Conservation (phyloP, 345 rosid genomes). For the Brassica incana region DNA sequence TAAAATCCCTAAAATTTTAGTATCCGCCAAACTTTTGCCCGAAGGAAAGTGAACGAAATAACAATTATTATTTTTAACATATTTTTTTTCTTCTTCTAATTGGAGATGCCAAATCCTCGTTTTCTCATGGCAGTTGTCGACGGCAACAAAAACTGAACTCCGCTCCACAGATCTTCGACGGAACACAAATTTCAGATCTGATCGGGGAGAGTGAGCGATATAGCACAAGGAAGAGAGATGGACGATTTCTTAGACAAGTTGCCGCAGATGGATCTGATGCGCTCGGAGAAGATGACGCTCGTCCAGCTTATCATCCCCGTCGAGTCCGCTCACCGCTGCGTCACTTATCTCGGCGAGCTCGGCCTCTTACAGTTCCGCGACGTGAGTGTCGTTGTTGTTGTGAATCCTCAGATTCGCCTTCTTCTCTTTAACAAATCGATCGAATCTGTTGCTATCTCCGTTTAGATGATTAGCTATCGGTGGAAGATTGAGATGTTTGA, state of each 20-base stretch:
- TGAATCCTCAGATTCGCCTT: slow-evolving; percentile 49
- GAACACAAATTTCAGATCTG: slow-evolving; percentile 30
- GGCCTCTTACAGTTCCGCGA: slow-evolving; percentile 81
- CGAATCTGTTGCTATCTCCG: slow-evolving; percentile 11
- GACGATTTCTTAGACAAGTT: slow-evolving; percentile 65
- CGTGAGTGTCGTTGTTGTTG: slow-evolving; percentile 46
- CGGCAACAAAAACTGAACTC: slow-evolving; percentile 41
- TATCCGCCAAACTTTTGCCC: slow-evolving; percentile 9
- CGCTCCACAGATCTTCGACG: slow-evolving; percentile 41
- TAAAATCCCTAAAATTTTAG: neutral
- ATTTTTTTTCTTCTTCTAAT: neutral
- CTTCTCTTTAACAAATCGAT: slow-evolving; percentile 11
- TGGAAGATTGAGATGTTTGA: neutral
- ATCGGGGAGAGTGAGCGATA: slow-evolving; percentile 34
- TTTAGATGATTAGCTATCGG: slow-evolving; percentile 22
- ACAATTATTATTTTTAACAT: neutral
- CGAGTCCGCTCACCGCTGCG: slow-evolving; percentile 85
- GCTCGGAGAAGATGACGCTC: slow-evolving; percentile 92
- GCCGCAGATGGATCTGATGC: slow-evolving; percentile 97
- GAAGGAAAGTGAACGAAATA: slow-evolving; percentile 18
- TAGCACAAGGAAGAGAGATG: slow-evolving; percentile 35
- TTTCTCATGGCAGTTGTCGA: slow-evolving; percentile 42
- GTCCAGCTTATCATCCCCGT: slow-evolving; percentile 95
- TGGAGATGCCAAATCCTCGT: slow-evolving; percentile 38
- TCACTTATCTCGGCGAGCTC: slow-evolving; percentile 81